phyloP scores from a whole-genome alignment of 768 basidiomycete species.

The Exidia glandulosa region DNA sequence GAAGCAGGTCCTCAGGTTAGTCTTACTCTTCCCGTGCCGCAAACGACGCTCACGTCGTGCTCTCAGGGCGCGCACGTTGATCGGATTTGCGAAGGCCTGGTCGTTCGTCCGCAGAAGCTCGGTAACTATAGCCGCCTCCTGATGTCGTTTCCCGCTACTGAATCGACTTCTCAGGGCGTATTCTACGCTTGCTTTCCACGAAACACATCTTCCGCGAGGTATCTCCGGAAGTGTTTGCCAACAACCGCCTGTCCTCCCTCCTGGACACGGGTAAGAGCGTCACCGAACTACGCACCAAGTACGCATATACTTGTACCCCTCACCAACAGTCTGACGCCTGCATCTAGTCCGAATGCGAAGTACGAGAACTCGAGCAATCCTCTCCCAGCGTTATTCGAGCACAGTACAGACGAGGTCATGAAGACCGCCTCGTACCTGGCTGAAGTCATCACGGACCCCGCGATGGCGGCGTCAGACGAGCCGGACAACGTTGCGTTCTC shows the following conservation, averaged over 20 bases:
- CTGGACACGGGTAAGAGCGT: conserved; percentile 11
- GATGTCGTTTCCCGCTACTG: not conserved
- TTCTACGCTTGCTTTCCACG: conserved; percentile 19
- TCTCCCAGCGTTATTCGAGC: conserved; percentile 12
- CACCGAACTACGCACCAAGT: not conserved
- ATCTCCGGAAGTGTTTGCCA: conserved; percentile 18
- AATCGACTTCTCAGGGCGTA: conserved; percentile 10
- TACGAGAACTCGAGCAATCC: conserved; percentile 12
- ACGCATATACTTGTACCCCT: not conserved
- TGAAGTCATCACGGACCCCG: conserved; percentile 12
- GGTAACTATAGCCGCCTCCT: conserved; percentile 13
- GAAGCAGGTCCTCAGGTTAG: not conserved
- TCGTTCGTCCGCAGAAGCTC: conserved; percentile 22
- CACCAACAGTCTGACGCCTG: not conserved
- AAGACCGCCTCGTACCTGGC: conserved; percentile 12
- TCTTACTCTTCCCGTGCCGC: not conserved
- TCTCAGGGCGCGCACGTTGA: conserved; percentile 19
- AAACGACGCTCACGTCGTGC: not conserved
- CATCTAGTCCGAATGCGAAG: conserved; percentile 7
- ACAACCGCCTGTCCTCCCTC: conserved; percentile 15
- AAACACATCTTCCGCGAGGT: conserved; percentile 22
- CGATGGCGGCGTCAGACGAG: conserved; percentile 13
- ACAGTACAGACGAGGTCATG: conserved; percentile 13
- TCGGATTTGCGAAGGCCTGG: conserved; percentile 24
- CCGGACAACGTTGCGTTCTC: conserved; percentile 15